These are phyloP conservation scores for Vanderwaltozyma verrucispora DNA, from an alignment of 805 yeast species.

Conservation along the genomic window DNA sequence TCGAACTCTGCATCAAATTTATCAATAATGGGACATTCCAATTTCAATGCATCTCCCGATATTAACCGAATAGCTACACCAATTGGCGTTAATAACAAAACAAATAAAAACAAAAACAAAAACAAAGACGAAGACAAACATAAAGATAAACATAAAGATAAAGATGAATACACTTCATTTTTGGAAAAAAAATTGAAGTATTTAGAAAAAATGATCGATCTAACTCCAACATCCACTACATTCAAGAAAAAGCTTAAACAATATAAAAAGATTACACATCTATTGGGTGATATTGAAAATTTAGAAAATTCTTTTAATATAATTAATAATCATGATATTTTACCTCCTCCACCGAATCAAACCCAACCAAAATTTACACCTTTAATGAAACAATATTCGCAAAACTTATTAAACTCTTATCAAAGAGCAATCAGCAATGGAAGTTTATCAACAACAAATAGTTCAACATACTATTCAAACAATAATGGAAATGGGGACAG, in stretches of 20 bases:
- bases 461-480: too few species aligned
- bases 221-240: conserved; percentile 18
- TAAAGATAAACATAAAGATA: conserved; percentile 29
- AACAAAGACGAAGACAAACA: too few species aligned
- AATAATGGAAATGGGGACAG: neutral
- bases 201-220: conserved; percentile 36
- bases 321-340: neutral
- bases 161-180: conserved; percentile 48
- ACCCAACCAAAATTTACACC: conserved; percentile 2
- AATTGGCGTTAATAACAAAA: too few species aligned
- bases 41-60: too few species aligned
- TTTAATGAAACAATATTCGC: neutral
- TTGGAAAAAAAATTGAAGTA: conserved; percentile 45
- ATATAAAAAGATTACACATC: conserved; percentile 32
- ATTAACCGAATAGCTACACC: too few species aligned
- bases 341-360: conserved; percentile 1
- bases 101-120: too few species aligned
- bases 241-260: conserved; percentile 26
- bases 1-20: too few species aligned
- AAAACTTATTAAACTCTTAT: neutral
- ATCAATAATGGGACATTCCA: too few species aligned
- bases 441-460: too few species aligned
- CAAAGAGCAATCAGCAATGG: neutral
- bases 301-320: neutral
- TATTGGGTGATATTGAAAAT: conserved; percentile 13